phyloP scores from a whole-genome alignment of 2,329 filamentous ascomycete genomes.

The Fusarium sp. region DNA sequence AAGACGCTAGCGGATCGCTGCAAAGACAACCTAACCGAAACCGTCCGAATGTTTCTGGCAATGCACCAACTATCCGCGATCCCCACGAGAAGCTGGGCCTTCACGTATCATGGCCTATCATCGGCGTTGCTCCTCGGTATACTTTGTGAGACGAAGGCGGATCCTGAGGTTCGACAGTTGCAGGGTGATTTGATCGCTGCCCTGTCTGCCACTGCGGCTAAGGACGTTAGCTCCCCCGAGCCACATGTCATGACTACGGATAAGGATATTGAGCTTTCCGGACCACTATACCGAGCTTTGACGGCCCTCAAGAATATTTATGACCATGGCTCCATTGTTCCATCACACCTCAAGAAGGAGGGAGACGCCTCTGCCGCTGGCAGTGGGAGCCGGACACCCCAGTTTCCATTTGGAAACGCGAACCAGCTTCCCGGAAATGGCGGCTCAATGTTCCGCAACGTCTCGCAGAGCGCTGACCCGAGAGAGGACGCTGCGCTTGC shows the following conservation, averaged over 20 bases:
- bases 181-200: constrained; percentile 74
- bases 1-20: constrained; percentile 68
- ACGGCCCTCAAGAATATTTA: constrained; percentile 74
- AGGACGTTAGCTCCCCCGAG: constrained; percentile 68
- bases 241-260: constrained; percentile 67
- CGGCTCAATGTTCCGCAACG: constrained; percentile 46
- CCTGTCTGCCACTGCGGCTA: constrained; percentile 72
- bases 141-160: constrained; percentile 71
- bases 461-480: constrained; percentile 58
- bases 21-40: constrained; percentile 73
- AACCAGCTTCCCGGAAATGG: constrained; percentile 41
- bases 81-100: constrained; percentile 75
- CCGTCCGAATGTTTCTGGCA: constrained; percentile 75
- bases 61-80: constrained; percentile 77
- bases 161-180: constrained; percentile 72
- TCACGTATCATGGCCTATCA: constrained; percentile 75
- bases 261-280: constrained; percentile 72
- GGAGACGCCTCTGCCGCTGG: constrained; percentile 60
- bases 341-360: constrained; percentile 63
- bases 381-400: constrained; percentile 61
- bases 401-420: constrained; percentile 47
- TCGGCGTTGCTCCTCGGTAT: constrained; percentile 74
- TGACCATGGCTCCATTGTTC: constrained; percentile 71
- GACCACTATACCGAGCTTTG: constrained; percentile 71
- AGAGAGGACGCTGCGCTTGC: constrained; percentile 73